phyloP scores from a whole-genome alignment of 768 basidiomycete species.

The Kwoniella botswanensis region DNA sequence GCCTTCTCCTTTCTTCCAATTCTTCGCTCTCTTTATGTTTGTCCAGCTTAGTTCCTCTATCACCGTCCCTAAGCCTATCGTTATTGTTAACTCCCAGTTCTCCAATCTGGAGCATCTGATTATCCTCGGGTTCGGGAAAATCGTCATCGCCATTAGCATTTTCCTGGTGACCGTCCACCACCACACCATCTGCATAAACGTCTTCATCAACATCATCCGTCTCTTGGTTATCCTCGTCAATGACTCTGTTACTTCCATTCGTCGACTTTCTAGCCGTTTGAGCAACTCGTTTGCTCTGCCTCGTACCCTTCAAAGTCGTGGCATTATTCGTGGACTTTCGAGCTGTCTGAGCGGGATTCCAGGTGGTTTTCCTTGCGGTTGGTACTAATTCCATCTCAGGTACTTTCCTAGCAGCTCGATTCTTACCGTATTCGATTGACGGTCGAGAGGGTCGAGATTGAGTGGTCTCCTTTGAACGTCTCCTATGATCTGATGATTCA shows the following conservation, averaged over 20 bases:
- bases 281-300: no score
- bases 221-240: neutral
- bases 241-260: neutral
- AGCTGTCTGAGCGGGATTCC: neutral
- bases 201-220: no score
- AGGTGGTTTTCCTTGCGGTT: neutral
- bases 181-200: neutral
- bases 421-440: neutral
- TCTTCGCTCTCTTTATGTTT: no score
- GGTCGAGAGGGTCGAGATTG: neutral
- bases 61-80: no score
- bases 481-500: neutral
- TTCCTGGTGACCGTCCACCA: neutral
- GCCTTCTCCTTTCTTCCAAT: neutral
- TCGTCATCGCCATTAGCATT: neutral
- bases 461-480: neutral
- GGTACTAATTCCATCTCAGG: neutral
- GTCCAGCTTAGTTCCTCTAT: no score
- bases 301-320: no score
- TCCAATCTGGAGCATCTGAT: neutral
- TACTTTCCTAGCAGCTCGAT: slow-evolving; percentile 1
- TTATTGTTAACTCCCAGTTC: no score
- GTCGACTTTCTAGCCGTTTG: neutral
- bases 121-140: slow-evolving; percentile 2
- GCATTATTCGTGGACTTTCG: neutral